phyloP scores from a whole-genome alignment of 2,329 filamentous ascomycete genomes.

The Hypoxylon sp. region DNA sequence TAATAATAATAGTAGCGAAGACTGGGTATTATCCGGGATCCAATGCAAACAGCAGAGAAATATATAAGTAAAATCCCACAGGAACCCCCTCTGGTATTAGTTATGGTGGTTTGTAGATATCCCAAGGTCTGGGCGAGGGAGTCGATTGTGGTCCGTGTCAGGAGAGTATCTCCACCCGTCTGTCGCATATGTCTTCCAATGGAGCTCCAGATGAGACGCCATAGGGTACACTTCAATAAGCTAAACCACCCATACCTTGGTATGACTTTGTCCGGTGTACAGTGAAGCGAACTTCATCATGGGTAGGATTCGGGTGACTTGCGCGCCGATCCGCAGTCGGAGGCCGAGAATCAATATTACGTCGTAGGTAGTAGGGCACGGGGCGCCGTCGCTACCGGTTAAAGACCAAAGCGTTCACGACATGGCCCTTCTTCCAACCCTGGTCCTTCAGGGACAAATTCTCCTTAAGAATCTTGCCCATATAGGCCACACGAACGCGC shows the following conservation, averaged over 20 bases:
- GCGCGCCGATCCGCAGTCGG: no score
- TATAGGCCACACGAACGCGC: conserved; percentile 76
- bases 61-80: background rate
- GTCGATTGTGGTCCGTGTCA: no score
- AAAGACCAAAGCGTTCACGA: conserved; percentile 80
- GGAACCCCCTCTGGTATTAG: background rate
- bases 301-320: no score
- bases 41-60: conserved; percentile 26
- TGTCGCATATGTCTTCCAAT: no score
- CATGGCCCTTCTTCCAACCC: conserved; percentile 77
- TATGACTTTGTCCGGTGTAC: no score
- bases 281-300: no score
- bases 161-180: no score
- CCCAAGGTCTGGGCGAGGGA: background rate
- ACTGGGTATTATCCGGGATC: conserved; percentile 42
- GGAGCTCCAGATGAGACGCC: no score
- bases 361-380: conserved; percentile 4
- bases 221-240: no score
- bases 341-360: no score
- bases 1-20: conserved; percentile 16
- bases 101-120: conserved; percentile 1
- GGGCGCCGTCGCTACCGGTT: conserved; percentile 49
- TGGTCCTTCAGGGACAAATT: conserved; percentile 70
- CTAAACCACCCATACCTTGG: no score
- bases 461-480: conserved; percentile 82